phyloP scores from a whole-genome alignment of 225 moss, liverwort and hornwort genomes.

The Climacium dendroides region DNA sequence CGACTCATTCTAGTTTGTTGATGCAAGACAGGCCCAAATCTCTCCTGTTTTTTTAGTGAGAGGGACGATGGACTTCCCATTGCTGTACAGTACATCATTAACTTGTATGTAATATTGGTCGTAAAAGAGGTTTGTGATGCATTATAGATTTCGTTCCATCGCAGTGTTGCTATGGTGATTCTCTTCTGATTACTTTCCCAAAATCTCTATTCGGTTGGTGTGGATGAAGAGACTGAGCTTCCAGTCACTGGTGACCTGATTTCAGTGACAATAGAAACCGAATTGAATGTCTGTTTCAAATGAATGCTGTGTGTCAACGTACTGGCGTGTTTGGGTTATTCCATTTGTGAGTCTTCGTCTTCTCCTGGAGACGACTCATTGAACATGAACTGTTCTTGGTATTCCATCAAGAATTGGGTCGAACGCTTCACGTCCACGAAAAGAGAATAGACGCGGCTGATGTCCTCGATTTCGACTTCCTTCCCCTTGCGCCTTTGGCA shows the following conservation, averaged over 20 bases:
- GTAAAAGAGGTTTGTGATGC: not conserved
- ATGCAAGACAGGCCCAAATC: not conserved
- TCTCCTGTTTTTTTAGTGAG: not conserved
- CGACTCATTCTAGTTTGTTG: not conserved
- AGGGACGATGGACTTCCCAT: not conserved
- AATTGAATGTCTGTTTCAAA: not conserved
- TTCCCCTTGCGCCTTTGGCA: slow-evolving; percentile 61
- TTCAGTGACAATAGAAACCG: not conserved
- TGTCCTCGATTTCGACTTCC: slow-evolving; percentile 78
- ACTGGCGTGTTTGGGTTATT: not conserved
- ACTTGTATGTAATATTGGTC: not conserved
- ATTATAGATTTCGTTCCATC: not conserved
- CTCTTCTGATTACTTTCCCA: not conserved
- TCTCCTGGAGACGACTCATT: slow-evolving; percentile 23
- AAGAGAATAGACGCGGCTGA: slow-evolving; percentile 63
- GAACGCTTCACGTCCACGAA: slow-evolving; percentile 76
- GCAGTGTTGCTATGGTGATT: not conserved
- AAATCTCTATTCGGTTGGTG: not conserved
- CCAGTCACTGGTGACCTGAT: not conserved
- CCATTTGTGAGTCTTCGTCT: slow-evolving; percentile 41
- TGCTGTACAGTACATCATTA: not conserved
- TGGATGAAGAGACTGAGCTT: not conserved
- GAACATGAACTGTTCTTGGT: slow-evolving; percentile 84
- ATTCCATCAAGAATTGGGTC: slow-evolving; percentile 75
- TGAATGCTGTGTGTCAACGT: not conserved